These are phyloP conservation scores for Penicillium egyptiacum DNA, from an alignment of 495 filamentous ascomycete species.

Conservation along the genomic window DNA sequence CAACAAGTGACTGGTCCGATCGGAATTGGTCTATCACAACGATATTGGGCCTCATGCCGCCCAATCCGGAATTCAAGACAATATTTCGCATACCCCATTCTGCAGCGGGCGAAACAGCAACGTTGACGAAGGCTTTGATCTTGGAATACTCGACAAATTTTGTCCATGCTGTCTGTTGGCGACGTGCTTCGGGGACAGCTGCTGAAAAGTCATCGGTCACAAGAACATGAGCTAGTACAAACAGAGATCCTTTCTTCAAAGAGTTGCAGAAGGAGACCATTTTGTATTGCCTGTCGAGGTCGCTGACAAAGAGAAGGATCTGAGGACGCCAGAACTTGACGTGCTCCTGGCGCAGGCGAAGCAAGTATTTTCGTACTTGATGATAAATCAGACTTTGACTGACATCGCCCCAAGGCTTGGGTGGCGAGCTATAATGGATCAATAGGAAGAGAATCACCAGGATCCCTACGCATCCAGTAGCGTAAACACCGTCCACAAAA, in stretches of 20 bases:
- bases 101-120: slow-evolving; percentile 75
- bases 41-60: slow-evolving; percentile 91
- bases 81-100: slow-evolving; percentile 86
- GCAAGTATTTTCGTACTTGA: slow-evolving; percentile 84
- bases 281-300: slow-evolving; percentile 71
- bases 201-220: slow-evolving; percentile 78
- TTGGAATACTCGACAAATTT: slow-evolving; percentile 84
- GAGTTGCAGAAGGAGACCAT: slow-evolving; percentile 92
- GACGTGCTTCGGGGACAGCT: slow-evolving; percentile 75
- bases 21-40: slow-evolving; percentile 75
- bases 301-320: slow-evolving; percentile 81
- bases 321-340: slow-evolving; percentile 92
- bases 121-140: slow-evolving; percentile 87
- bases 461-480: slow-evolving; percentile 70
- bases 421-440: slow-evolving; percentile 81
- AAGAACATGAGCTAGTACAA: slow-evolving; percentile 84
- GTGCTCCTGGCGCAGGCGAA: slow-evolving; percentile 80
- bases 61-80: slow-evolving; percentile 75
- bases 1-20: slow-evolving; percentile 52
- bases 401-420: slow-evolving; percentile 88
- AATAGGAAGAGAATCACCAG: slow-evolving; percentile 75
- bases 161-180: slow-evolving; percentile 79
- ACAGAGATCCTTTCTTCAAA: slow-evolving; percentile 82
- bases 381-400: slow-evolving; percentile 89
- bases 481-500: slow-evolving; percentile 83